Evolutionary conservation across 805 yeast genomes (phyloP).

Genomic region (Nakazawaea ishiwadae): DNA sequence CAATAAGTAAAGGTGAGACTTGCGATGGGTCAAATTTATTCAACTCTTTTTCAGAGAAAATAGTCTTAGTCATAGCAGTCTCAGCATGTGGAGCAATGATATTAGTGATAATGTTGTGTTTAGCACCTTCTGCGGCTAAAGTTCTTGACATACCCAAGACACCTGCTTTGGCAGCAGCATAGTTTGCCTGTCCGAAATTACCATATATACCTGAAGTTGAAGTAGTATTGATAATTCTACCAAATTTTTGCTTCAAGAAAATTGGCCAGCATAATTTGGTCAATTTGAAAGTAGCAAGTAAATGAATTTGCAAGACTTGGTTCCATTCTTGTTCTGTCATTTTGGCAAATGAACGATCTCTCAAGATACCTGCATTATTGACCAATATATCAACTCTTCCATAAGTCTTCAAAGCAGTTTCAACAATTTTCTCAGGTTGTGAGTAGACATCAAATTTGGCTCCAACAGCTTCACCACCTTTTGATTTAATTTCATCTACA

Average conservation of each 20-base stretch:
- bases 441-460: conserved; percentile 78
- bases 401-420: conserved; percentile 69
- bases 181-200: conserved; percentile 95
- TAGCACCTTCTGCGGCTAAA: conserved; percentile 87
- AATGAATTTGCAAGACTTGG: conserved; percentile 74
- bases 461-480: conserved; percentile 79
- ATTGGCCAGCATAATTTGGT: conserved; percentile 92
- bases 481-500: conserved; percentile 66
- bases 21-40: conserved; percentile 81
- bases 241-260: conserved; percentile 71
- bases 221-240: conserved; percentile 82
- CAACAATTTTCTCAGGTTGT: conserved; percentile 69
- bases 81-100: conserved; percentile 97
- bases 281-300: conserved; percentile 74
- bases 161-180: conserved; percentile 90
- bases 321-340: conserved; percentile 85
- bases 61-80: conserved; percentile 92
- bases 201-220: conserved; percentile 98
- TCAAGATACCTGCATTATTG: conserved; percentile 91
- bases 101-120: conserved; percentile 68
- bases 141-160: conserved; percentile 82
- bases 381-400: conserved; percentile 83
- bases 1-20: conserved; percentile 86
- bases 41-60: conserved; percentile 74
- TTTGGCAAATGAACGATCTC: conserved; percentile 84